phyloP scores from a whole-genome alignment of 768 basidiomycete genomes.

The Exidia glandulosa region DNA sequence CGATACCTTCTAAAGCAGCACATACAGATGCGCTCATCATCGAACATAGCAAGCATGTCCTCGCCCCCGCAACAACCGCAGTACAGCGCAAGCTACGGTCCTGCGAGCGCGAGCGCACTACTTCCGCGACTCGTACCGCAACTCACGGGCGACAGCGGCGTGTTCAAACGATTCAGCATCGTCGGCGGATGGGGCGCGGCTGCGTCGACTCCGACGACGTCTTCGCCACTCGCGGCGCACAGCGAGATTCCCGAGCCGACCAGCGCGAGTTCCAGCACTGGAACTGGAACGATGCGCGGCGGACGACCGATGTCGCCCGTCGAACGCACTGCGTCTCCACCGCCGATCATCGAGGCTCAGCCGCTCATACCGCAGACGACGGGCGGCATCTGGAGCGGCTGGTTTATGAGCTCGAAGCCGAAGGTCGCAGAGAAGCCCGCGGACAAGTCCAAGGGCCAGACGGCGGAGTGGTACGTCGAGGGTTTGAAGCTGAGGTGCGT shows the following conservation, averaged over 20 bases:
- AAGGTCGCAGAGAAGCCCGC: slow-evolving; percentile 15
- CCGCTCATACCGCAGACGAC: slow-evolving; percentile 50
- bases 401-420: slow-evolving; percentile 49
- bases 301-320: neutral
- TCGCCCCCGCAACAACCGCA: slow-evolving; percentile 15
- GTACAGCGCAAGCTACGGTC: slow-evolving; percentile 44
- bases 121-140: slow-evolving; percentile 62
- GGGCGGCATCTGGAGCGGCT: slow-evolving; percentile 64
- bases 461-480: slow-evolving; percentile 54
- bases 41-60: slow-evolving; percentile 18
- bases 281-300: slow-evolving; percentile 13
- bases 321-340: neutral
- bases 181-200: slow-evolving; percentile 40
- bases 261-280: slow-evolving; percentile 6
- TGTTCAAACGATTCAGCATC: slow-evolving; percentile 60
- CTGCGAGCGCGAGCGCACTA: slow-evolving; percentile 44
- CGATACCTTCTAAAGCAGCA: slow-evolving; percentile 53
- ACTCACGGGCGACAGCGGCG: slow-evolving; percentile 56
- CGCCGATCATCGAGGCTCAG: slow-evolving; percentile 18
- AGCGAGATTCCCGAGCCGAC: neutral
- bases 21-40: slow-evolving; percentile 26
- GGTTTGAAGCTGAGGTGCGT: slow-evolving; percentile 36
- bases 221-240: slow-evolving; percentile 6
- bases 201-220: slow-evolving; percentile 13
- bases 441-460: slow-evolving; percentile 30